Evolutionary conservation across 768 basidiomycete genomes (phyloP).

Genomic region (Thelephora aurantiotincta): DNA sequence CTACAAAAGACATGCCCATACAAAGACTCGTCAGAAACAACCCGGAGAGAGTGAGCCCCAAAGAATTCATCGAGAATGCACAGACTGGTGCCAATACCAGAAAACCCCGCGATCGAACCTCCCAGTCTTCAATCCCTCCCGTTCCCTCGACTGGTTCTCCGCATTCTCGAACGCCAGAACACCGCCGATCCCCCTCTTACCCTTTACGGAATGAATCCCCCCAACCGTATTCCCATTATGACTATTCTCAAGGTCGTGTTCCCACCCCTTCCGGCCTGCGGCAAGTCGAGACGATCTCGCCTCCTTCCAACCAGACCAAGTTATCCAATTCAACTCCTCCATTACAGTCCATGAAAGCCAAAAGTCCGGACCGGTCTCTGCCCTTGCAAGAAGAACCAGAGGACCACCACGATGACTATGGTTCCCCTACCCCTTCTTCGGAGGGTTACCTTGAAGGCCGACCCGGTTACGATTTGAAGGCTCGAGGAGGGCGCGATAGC

Average conservation of each 20-base stretch:
- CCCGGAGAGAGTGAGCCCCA: not conserved
- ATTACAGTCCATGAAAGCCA: conserved; percentile 32
- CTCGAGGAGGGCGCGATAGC: conserved; percentile 19
- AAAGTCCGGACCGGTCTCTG: conserved; percentile 58
- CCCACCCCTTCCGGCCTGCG: conserved; percentile 18
- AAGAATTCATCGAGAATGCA: not conserved
- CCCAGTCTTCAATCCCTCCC: not conserved
- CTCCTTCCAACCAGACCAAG: conserved; percentile 21
- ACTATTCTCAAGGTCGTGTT: conserved; percentile 12
- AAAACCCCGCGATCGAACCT: not conserved
- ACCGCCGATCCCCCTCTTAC: not conserved
- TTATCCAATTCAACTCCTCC: conserved; percentile 42
- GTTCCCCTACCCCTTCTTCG: conserved; percentile 39
- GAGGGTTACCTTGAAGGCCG: conserved; percentile 36
- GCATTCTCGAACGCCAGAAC: not conserved
- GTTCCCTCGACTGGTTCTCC: not conserved
- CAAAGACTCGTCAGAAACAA: not conserved
- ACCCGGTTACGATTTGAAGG: conserved; percentile 3
- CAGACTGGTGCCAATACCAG: not conserved
- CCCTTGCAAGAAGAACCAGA: conserved; percentile 69
- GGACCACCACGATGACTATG: conserved; percentile 16
- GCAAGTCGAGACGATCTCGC: conserved; percentile 14
- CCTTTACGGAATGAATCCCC: not conserved
- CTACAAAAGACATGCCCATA: not conserved
- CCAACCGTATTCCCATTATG: not conserved